A percentile compares a stretch with the other conserved stretches of the same genome.
Evolutionary conservation across 2,329 filamentous ascomycete genomes (phyloP).

Genomic region (Rutstroemia sp.): DNA sequence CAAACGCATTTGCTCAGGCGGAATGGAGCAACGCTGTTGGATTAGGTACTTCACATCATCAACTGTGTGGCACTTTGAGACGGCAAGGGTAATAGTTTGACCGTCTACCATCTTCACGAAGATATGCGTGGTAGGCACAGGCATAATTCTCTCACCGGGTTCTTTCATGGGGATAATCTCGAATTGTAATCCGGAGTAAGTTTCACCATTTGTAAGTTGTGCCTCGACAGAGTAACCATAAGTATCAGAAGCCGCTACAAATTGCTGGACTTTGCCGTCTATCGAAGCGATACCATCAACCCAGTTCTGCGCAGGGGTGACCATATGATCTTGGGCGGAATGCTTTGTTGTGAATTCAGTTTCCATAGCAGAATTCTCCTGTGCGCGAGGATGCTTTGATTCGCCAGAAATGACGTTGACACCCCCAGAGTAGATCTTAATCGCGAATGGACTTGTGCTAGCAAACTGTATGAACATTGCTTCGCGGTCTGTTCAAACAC

Average conservation of each 20-base stretch:
- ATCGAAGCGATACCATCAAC: slow-evolving; percentile 12
- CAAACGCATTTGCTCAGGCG: neutral
- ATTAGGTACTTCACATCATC: neutral
- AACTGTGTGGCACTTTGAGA: neutral
- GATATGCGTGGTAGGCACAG: slow-evolving; percentile 47
- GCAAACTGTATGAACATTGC: slow-evolving; percentile 37
- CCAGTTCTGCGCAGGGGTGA: slow-evolving; percentile 6
- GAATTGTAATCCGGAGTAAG: slow-evolving; percentile 4
- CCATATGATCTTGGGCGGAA: slow-evolving; percentile 34
- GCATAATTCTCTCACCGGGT: neutral
- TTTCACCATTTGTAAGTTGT: slow-evolving; percentile 3
- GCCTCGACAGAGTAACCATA: slow-evolving; percentile 10
- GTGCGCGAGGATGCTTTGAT: neutral
- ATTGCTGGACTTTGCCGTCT: slow-evolving; percentile 14
- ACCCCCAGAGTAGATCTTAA: slow-evolving; percentile 35
- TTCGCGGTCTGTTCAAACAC: slow-evolving; percentile 28
- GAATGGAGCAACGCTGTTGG: neutral
- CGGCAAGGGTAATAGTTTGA: slow-evolving; percentile 52
- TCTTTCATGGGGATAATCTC: slow-evolving; percentile 1
- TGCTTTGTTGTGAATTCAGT: slow-evolving; percentile 12
- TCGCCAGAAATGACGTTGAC: slow-evolving; percentile 37
- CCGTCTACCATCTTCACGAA: slow-evolving; percentile 62
- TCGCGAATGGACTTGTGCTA: slow-evolving; percentile 24
- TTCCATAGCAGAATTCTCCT: neutral
- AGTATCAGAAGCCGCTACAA: slow-evolving; percentile 3